These are phyloP conservation scores for Hypomyces rosellus DNA, from an alignment of 2,329 filamentous ascomycete genomes.

Conservation along the genomic window DNA sequence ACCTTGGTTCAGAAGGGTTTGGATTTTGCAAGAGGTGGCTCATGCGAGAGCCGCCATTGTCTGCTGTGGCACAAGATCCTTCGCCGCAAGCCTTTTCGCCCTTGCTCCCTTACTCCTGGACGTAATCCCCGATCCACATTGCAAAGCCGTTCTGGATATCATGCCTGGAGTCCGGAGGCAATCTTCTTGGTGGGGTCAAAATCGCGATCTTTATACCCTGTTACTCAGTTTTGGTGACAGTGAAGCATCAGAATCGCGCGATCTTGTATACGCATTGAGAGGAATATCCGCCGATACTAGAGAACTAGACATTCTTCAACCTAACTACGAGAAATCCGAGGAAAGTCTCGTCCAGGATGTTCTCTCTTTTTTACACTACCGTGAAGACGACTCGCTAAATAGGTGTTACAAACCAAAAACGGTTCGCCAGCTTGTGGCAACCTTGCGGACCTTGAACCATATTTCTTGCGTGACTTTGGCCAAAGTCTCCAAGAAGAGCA, in stretches of 20 bases:
- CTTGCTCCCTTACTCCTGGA: background rate
- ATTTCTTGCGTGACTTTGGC: too few relatives aligned
- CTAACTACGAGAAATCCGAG: slow-evolving; percentile 1
- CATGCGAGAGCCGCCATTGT: background rate
- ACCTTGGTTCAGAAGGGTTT: slow-evolving; percentile 7
- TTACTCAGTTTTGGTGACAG: background rate
- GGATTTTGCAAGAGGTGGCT: slow-evolving; percentile 9
- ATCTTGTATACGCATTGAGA: slow-evolving; percentile 8
- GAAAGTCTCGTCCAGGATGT: background rate
- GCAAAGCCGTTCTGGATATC: slow-evolving; percentile 12
- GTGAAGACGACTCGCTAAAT: too few relatives aligned
- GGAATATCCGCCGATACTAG: slow-evolving; percentile 1
- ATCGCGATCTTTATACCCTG: slow-evolving; percentile 3
- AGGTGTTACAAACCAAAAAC: too few relatives aligned
- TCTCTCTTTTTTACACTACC: too few relatives aligned
- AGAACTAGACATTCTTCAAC: background rate
- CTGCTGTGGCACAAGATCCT: too few relatives aligned
- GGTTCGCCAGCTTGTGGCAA: too few relatives aligned
- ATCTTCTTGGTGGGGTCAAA: slow-evolving; percentile 10
- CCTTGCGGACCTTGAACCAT: too few relatives aligned
- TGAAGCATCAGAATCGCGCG: slow-evolving; percentile 2
- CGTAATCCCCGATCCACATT: background rate
- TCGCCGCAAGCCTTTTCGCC: too few relatives aligned
- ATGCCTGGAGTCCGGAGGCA: slow-evolving; percentile 3
- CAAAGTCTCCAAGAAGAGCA: too few relatives aligned